These are phyloP conservation scores for Ceratobasidium sp. DNA, from an alignment of 1,284 basidiomycete genomes.

Conservation along the genomic window DNA sequence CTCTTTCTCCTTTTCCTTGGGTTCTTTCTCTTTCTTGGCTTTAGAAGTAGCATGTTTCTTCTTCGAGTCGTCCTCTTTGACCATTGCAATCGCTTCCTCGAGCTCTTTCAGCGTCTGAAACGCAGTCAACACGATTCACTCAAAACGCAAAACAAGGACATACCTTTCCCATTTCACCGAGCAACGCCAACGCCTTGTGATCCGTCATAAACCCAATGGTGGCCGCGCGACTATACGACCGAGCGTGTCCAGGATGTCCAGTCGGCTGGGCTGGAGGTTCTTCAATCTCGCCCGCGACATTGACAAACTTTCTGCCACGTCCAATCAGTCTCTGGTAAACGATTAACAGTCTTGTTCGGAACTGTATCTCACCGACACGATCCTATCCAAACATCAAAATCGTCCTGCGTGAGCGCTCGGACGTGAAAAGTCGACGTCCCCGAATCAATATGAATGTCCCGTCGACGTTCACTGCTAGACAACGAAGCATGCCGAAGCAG, in stretches of 20 bases:
- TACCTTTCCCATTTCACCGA: conserved; percentile 38
- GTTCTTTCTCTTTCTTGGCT: conserved; percentile 50
- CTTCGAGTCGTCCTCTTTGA: conserved; percentile 49
- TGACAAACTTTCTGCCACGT: conserved; percentile 49
- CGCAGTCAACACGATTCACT: not conserved
- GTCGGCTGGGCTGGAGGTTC: conserved; percentile 1
- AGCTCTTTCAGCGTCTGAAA: conserved; percentile 49
- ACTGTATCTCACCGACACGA: conserved; percentile 70
- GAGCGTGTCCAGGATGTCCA: conserved; percentile 15
- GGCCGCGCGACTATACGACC: conserved; percentile 42
- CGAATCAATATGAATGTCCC: conserved; percentile 83
- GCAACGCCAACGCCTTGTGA: conserved; percentile 38
- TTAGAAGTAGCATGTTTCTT: conserved; percentile 25
- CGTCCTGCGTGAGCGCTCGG: conserved; percentile 74
- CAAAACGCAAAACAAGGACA: not conserved
- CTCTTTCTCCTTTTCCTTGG: conserved; percentile 49
- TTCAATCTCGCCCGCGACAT: conserved; percentile 37
- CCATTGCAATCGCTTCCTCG: conserved; percentile 51
- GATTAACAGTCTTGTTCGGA: not conserved
- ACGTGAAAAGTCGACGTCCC: conserved; percentile 81
- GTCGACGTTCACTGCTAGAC: conserved; percentile 72
- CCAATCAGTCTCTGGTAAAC: conserved; percentile 9
- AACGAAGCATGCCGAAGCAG: conserved; percentile 77
- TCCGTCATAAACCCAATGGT: conserved; percentile 36
- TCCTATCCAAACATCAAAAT: conserved; percentile 80